Evolutionary conservation across 768 basidiomycete species (phyloP).

Genomic region (Mycena olivaceomarginata): DNA sequence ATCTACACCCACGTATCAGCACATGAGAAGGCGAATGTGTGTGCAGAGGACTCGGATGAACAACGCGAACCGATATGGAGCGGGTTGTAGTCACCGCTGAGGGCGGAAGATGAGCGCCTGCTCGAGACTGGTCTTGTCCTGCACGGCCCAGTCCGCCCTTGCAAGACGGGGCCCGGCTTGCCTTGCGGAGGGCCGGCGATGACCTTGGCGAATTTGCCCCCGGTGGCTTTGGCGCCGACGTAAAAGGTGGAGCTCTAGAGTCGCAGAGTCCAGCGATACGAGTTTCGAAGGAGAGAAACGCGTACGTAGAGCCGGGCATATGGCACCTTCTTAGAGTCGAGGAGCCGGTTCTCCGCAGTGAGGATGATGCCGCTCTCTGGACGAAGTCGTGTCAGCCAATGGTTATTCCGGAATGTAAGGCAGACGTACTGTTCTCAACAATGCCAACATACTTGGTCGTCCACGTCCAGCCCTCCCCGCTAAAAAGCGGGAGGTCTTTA

Average conservation of each 20-base stretch:
- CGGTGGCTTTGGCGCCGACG: conserved; percentile 80
- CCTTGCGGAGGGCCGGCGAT: conserved; percentile 78
- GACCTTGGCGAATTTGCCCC: conserved; percentile 77
- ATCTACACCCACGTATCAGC: conserved; percentile 64
- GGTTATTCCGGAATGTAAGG: background rate
- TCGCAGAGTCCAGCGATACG: background rate
- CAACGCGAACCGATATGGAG: conserved; percentile 77
- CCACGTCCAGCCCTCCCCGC: conserved; percentile 88
- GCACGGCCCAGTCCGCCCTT: conserved; percentile 77
- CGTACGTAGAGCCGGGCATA: conserved; percentile 80
- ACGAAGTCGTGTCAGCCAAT: conserved; percentile 4
- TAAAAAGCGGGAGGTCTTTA: conserved; percentile 84
- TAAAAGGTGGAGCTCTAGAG: conserved; percentile 79
- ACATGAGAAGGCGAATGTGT: too few species aligned
- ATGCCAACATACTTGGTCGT: conserved; percentile 80
- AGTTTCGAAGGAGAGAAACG: background rate
- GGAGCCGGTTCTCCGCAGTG: conserved; percentile 76
- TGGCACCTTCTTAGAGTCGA: conserved; percentile 75
- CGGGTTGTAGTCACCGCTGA: conserved; percentile 89
- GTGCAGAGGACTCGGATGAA: too few species aligned
- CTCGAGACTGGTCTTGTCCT: conserved; percentile 77
- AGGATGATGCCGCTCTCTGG: conserved; percentile 86
- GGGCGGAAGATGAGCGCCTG: conserved; percentile 84
- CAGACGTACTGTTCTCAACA: conserved; percentile 85
- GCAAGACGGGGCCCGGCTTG: conserved; percentile 75